Base-by-base conservation (phyloP, 805 yeast species). In the Suhomyces sp. region DNA sequence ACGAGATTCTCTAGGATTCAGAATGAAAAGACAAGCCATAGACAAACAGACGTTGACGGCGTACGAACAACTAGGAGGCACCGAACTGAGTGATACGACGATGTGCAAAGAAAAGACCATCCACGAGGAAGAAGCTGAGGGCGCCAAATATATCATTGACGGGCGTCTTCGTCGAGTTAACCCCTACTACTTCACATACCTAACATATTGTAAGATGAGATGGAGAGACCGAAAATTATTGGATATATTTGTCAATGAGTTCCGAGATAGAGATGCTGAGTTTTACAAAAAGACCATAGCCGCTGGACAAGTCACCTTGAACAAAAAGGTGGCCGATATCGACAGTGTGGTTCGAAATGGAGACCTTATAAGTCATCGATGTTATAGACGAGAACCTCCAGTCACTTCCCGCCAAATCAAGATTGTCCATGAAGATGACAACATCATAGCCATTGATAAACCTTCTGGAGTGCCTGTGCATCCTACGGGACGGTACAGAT, bases 391-490 rank as follows among this genome's bases (percentile, higher is more conserved):
- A 53, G 98, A 93, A 53, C 96, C 97, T 2, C 77, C 95, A 0
- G 90, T 90, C 2, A 64, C 74, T 6, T 60, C 83, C 35, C 51
- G 67, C 28, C 73, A 75, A 0, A 79, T 88, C 31, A 71, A 74
- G 36, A 76, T 86, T 16, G 83, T 90, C 0, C 72, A 70, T 53
- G 86, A 88, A 50, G 81, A 87, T 54, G 88, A 82, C 6, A 76
- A 83, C 32, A 55, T 88, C 15, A 68, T 93, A 4, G 95, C 85
- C 3, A 81, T 93, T 15, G 95, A 91, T 56, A 93, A 93, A 46
- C 98, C 98, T 0, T 75, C 93, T 4, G 97, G 98, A 0, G 73
- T 93, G 2, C 97, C 98, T 0, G 95, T 87, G 0, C 98, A 93
- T 56, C 98, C 98, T 3, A 83, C 96, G 0, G 98, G 98, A 0